A percentile compares a stretch with the other conserved stretches of the same genome.
Conservation (phyloP, 140 eudicot species). For the Anethum foeniculum region DNA sequence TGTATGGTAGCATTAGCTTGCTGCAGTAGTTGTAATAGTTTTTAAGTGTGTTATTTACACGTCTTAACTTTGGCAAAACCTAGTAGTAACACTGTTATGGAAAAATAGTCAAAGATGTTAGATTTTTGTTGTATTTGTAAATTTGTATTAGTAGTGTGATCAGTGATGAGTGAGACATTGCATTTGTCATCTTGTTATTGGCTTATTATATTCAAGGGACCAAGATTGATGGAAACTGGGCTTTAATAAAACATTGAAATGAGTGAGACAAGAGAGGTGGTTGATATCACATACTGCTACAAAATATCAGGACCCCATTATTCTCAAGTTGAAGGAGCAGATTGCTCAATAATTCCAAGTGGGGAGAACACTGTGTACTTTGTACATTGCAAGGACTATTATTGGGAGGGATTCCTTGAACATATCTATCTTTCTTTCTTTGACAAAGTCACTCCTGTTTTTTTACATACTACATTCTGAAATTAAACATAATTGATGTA, state of each 20-base stretch:
- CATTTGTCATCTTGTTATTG: not conserved
- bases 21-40: not conserved
- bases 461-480: not conserved
- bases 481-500: not conserved
- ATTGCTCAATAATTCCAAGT: not conserved
- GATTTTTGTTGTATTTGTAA: not conserved
- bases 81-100: not conserved
- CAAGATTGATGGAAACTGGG: not conserved
- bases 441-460: not conserved
- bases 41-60: not conserved
- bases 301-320: not conserved
- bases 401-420: not conserved
- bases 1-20: conserved; percentile 10
- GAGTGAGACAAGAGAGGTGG: conserved; percentile 6
- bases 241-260: not conserved
- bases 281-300: not conserved
- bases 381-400: not conserved
- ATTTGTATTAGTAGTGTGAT: not conserved
- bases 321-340: not conserved
- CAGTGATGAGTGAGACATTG: not conserved
- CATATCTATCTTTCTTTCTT: not conserved
- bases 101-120: not conserved
- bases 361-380: conserved; percentile 1
- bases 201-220: not conserved
- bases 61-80: conserved; percentile 1